phyloP scores from a whole-genome alignment of 805 yeast species.

The Yarrowia porcina region DNA sequence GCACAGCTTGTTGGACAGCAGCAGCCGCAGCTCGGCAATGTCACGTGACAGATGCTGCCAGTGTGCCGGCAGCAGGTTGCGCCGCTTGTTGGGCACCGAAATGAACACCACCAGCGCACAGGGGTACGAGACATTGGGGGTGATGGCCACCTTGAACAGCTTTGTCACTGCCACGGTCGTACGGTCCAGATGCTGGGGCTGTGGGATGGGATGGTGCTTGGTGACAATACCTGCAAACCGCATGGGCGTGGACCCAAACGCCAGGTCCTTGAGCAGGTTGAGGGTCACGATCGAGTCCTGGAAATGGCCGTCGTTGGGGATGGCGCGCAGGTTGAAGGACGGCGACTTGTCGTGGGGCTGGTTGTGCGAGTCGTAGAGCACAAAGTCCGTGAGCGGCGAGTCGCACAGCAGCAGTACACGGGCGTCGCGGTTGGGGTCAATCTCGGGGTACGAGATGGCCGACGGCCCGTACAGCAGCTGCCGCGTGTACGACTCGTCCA shows the following conservation, averaged over 20 bases:
- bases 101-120: constrained; percentile 18
- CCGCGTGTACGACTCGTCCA: constrained; percentile 33
- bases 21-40: constrained; percentile 1
- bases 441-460: constrained; percentile 13
- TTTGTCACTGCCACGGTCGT: constrained; percentile 31
- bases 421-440: constrained; percentile 29
- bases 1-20: constrained; percentile 21
- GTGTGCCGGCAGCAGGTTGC: constrained; percentile 11
- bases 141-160: constrained; percentile 31
- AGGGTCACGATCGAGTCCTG: constrained; percentile 22
- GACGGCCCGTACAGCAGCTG: constrained; percentile 31
- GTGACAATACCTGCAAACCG: constrained; percentile 30
- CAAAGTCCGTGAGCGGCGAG: constrained; percentile 7
- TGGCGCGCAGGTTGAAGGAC: constrained; percentile 1
- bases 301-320: constrained; percentile 11
- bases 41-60: constrained; percentile 12
- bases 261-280: constrained; percentile 30
- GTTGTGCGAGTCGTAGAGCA: constrained; percentile 25
- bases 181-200: constrained; percentile 19
- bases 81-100: constrained; percentile 19
- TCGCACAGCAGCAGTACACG: constrained; percentile 30
- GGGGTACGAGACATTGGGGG: constrained; percentile 1
- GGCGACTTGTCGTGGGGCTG: constrained; percentile 11
- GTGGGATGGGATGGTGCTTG: constrained; percentile 32
- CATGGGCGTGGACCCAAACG: constrained; percentile 33